Base-by-base conservation (phyloP, 371 early-diverging fungal species). In the Mucor irregularis region DNA sequence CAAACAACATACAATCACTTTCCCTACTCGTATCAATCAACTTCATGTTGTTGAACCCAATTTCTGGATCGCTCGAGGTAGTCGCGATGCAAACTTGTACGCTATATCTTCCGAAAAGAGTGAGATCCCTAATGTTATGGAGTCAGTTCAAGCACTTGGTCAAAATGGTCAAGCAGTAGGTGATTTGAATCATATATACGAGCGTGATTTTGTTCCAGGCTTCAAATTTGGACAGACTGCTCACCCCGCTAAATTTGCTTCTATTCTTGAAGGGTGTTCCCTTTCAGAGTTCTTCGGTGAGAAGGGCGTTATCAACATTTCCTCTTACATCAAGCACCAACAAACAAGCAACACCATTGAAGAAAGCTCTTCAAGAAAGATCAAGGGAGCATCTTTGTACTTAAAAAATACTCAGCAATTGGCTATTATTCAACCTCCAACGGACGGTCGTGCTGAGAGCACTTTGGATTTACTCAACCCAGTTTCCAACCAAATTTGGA, bases 391-490 rank as follows among this genome's bases (percentile, higher is more conserved):
- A 2, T 64, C 74, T 7, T 22, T 78, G 17, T 80, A 75, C 43
- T 52, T 89, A 56, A 49, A 61, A 21, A 60, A 64, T 30, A 80
- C 85, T 1, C 68, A 74, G 5, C 86, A 90, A 60, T 66, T 85
- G 44, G 87, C 82, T 29, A 73, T 79, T 28, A 67, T 85, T n/a
- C 71, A 76, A 25, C 83, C 85, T 16, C 65, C 74, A 33, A 49
- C 54, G 11, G 84, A 82, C 59, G 88, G 88, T 19, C 79, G 82
- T 53, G 68, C 80, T 19, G 86, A 84, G 56, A 85, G 87, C 14
- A 57, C 69, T 13, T 54, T 90, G 57, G 89, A 89, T 50, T 58
- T 90, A 22, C 57, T 87, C 33, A 83, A 87, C 57, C 76, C 84
- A 19, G 48, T 56, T 0, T 67, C 74, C 21, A 73, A 80, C 25